Conservation (phyloP, 345 rosid genomes). For the Gossypioides kirkii region DNA sequence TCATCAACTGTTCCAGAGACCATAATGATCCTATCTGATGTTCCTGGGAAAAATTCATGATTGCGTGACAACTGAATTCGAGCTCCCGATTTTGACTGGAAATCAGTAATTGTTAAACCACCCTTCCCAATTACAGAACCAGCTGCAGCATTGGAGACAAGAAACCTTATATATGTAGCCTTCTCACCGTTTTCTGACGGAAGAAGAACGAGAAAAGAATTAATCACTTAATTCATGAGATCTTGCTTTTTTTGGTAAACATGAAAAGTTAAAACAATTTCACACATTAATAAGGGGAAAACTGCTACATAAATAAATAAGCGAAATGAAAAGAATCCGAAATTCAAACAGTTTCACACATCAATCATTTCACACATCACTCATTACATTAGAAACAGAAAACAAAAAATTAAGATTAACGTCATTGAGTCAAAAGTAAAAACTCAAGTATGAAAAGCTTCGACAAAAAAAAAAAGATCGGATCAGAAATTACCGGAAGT, state of each 20-base stretch:
- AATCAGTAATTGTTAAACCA: constrained; percentile 94
- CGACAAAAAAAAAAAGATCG: constrained; percentile 25
- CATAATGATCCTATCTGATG: constrained; percentile 89
- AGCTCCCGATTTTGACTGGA: constrained; percentile 91
- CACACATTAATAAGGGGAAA: neutral
- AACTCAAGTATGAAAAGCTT: neutral
- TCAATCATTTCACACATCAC: constrained; percentile 3
- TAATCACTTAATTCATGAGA: neutral
- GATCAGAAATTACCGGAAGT: constrained; percentile 62
- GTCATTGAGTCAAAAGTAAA: constrained; percentile 4
- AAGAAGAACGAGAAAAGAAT: constrained; percentile 3
- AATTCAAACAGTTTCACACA: neutral
- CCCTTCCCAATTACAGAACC: constrained; percentile 99
- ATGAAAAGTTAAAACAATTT: neutral
- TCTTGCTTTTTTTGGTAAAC: neutral
- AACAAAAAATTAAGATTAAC: neutral
- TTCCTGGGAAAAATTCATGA: constrained; percentile 92
- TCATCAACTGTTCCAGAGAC: constrained; percentile 79
- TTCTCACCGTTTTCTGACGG: constrained; percentile 69
- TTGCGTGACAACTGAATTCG: constrained; percentile 93
- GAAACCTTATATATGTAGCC: constrained; percentile 76
- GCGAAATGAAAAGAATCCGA: neutral
- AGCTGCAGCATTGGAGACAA: constrained; percentile 96
- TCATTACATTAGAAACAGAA: neutral
- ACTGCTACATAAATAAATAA: neutral